A percentile compares a stretch with the other conserved stretches of the same genome.
phyloP scores from a whole-genome alignment of 2,329 filamentous ascomycete species.

The Keithomyces neogunnii region DNA sequence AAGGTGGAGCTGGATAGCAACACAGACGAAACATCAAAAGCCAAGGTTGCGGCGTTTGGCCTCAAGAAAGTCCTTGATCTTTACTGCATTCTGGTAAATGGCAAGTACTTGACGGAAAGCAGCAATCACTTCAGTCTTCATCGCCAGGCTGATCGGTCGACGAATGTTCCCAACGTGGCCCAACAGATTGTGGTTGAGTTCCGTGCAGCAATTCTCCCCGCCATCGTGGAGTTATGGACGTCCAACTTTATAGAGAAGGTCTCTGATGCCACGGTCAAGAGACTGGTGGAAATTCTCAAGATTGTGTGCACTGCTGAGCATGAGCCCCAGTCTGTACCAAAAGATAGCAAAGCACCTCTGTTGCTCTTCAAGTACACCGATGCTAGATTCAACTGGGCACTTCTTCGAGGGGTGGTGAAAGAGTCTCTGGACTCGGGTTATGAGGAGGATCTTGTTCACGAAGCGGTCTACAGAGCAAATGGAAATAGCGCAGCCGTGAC shows the following conservation, averaged over 20 bases:
- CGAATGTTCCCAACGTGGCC: constrained; percentile 34
- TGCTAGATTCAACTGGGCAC: constrained; percentile 38
- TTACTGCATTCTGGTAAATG: constrained; percentile 66
- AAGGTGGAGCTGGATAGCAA: constrained; percentile 29
- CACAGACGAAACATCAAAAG: constrained; percentile 34
- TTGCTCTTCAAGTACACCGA: constrained; percentile 35
- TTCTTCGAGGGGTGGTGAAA: constrained; percentile 19
- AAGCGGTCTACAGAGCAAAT: constrained; percentile 77
- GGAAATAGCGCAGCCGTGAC: constrained; percentile 51
- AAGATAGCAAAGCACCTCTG: constrained; percentile 41
- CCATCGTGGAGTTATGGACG: constrained; percentile 73
- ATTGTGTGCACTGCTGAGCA: constrained; percentile 68
- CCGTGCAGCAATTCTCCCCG: constrained; percentile 69
- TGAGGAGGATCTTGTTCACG: constrained; percentile 56
- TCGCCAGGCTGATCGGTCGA: constrained; percentile 32
- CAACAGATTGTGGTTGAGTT: constrained; percentile 81
- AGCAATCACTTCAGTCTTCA: constrained; percentile 43
- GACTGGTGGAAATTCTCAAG: constrained; percentile 75
- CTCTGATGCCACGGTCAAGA: constrained; percentile 66
- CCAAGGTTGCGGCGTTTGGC: constrained; percentile 44
- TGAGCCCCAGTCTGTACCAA: constrained; percentile 55
- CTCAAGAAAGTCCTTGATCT: constrained; percentile 81
- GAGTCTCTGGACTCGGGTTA: constrained; percentile 25
- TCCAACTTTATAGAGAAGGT: constrained; percentile 77
- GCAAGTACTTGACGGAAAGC: constrained; percentile 75